These are phyloP conservation scores for Mucuna pruriens DNA, from an alignment of 306 rosid species.

Conservation along the genomic window DNA sequence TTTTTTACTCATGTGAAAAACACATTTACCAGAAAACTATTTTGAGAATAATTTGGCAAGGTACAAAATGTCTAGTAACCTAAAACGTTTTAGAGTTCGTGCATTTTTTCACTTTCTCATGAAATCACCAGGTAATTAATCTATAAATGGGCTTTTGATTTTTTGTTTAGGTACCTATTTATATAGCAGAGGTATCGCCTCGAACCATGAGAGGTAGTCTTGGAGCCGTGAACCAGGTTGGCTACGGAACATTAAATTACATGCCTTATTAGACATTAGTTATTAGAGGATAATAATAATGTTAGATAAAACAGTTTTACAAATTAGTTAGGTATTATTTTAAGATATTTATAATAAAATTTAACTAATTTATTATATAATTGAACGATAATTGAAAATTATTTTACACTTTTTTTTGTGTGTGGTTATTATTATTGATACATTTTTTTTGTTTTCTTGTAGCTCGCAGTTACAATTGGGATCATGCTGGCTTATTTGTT, in stretches of 20 bases:
- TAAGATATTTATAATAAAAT: too few relatives aligned
- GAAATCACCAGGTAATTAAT: background rate
- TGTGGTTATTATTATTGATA: background rate
- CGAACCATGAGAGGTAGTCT: conserved; percentile 76
- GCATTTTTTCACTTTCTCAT: background rate
- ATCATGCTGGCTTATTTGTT: conserved; percentile 71
- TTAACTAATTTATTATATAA: too few relatives aligned
- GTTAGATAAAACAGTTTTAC: too few relatives aligned
- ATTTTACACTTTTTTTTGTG: too few relatives aligned
- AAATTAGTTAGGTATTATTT: too few relatives aligned
- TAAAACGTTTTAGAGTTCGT: background rate
- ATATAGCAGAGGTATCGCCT: conserved; percentile 82
- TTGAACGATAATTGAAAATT: too few relatives aligned
- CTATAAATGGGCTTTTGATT: background rate
- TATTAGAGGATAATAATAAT: too few relatives aligned
- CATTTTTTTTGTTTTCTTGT: background rate
- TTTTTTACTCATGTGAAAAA: too few relatives aligned
- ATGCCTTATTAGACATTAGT: background rate
- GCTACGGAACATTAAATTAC: background rate
- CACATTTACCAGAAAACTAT: background rate
- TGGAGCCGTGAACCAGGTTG: conserved; percentile 82
- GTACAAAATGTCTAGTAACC: background rate
- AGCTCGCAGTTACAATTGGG: conserved; percentile 74
- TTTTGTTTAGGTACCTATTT: conserved; percentile 70
- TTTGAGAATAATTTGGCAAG: background rate